Evolutionary conservation across 106 monocot species (phyloP), one percentile per base, ranked within the genome.

Genomic region (Platanthera guangdongensis): DNA sequence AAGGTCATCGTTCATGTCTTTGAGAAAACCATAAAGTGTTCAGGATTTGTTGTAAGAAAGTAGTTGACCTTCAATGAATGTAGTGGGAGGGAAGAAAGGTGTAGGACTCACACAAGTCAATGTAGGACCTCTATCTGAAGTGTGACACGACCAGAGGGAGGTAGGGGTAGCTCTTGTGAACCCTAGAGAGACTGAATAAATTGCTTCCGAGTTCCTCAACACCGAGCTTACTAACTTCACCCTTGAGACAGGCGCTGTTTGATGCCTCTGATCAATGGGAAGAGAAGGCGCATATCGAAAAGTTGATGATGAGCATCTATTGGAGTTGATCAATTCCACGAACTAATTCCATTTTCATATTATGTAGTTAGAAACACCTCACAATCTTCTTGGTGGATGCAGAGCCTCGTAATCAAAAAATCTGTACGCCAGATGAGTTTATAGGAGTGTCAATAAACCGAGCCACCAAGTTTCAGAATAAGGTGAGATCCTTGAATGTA

Each of bases 341-440:
- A 60, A 73, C 79, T 68, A 81, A 81, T 81, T 81, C 74, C 1
- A 75, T 19, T 74, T 81, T 76, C 49, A 76, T 81, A 65, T 81
- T 75, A 81, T 81, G 81, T 69, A 65, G 53, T n/a, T 82, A 72
- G 82, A 78, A 82, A 73, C 25, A 11, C 82, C 78, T 83, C 49
- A 78, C 73, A 78, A 83, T 78, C 60, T 74, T 74, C 73, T 77
- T 82, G 62, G 76, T 82, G 39, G 77, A 77, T 82, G 77, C 32
- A 71, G 72, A 59, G 73, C 77, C 39, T 51, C 72, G 81, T 71
- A 71, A 54, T 52, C 79, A 45, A 8, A 57, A 62, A 72, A 59
- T 72, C n/a, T 79, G 72, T 64, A 57, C 74, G 25, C 30, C 74
- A 63, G 60, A 51, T 71, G 48, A 79, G 53, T 1, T 5, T 25